Percentiles rank a stretch among this genome's conserved stretches.
Evolutionary conservation across 495 filamentous ascomycete species (phyloP).

Genomic region (Neurospora sp.): DNA sequence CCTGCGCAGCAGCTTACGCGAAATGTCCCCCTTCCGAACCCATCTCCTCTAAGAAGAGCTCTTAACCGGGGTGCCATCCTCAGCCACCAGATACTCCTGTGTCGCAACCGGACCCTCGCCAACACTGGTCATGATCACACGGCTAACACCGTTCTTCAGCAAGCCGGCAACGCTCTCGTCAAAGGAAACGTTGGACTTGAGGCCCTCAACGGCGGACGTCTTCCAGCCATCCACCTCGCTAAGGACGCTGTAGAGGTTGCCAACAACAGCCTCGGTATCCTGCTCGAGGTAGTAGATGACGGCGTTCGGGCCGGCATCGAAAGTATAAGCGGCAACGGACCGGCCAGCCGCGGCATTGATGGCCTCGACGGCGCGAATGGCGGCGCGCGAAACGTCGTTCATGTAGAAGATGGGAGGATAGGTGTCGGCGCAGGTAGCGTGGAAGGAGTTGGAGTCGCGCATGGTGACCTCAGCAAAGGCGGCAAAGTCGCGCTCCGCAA

Average conservation of each 20-base stretch:
- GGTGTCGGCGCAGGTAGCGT: conserved; percentile 88
- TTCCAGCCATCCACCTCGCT: conserved; percentile 52
- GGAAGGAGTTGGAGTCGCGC: conserved; percentile 94
- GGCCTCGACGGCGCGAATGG: conserved; percentile 76
- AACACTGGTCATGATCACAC: conserved; percentile 84
- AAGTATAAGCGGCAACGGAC: conserved; percentile 85
- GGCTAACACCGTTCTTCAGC: conserved; percentile 68
- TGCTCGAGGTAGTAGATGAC: conserved; percentile 88
- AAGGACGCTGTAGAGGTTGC: conserved; percentile 52
- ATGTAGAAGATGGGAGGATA: conserved; percentile 96
- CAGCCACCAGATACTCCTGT: conserved; percentile 65
- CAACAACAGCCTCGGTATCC: conserved; percentile 59
- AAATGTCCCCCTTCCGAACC: not conserved
- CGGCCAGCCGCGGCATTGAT: conserved; percentile 69
- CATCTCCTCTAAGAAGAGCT: conserved; percentile 7
- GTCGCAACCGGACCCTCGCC: conserved; percentile 80
- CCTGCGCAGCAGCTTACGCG: not conserved
- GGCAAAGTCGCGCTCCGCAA: conserved; percentile 66
- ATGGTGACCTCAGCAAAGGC: conserved; percentile 86
- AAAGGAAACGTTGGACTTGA: conserved; percentile 42
- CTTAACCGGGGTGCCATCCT: conserved; percentile 47
- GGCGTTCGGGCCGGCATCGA: conserved; percentile 93
- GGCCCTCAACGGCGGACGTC: conserved; percentile 23
- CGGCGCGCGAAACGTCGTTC: conserved; percentile 81
- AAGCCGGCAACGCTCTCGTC: conserved; percentile 48